phyloP scores from a whole-genome alignment of 2,329 filamentous ascomycete species.

The Sporothrix pallida region DNA sequence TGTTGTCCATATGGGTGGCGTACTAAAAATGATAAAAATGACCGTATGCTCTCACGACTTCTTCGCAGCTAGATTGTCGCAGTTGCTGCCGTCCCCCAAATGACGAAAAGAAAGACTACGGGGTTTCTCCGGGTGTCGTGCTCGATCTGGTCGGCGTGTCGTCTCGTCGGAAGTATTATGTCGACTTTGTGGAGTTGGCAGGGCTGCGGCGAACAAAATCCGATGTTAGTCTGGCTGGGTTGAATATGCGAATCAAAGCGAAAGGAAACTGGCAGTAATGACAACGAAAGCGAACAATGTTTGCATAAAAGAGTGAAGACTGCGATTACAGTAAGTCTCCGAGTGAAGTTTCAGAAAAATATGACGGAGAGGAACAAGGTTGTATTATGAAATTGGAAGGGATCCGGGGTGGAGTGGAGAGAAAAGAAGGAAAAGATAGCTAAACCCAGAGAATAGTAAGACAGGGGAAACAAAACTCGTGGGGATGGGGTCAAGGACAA shows the following conservation, averaged over 20 bases:
- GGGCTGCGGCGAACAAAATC: neutral
- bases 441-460: neutral
- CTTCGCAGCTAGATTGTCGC: neutral
- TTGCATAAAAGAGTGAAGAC: neutral
- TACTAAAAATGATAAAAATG: no score
- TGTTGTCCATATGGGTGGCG: neutral
- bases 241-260: neutral
- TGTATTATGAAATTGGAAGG: conserved; percentile 1
- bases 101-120: neutral
- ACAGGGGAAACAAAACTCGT: neutral
- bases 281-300: neutral
- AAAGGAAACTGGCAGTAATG: neutral
- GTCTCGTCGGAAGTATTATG: neutral
- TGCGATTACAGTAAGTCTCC: neutral
- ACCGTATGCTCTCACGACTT: neutral
- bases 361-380: neutral
- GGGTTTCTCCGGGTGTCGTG: neutral
- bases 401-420: neutral
- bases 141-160: neutral
- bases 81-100: neutral
- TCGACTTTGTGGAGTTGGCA: neutral
- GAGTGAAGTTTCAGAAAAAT: neutral
- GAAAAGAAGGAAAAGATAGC: neutral
- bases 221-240: neutral
- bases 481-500: neutral